Evolutionary conservation across 2,329 filamentous ascomycete species (phyloP).

Genomic region (Pseudogymnoascus sp.): DNA sequence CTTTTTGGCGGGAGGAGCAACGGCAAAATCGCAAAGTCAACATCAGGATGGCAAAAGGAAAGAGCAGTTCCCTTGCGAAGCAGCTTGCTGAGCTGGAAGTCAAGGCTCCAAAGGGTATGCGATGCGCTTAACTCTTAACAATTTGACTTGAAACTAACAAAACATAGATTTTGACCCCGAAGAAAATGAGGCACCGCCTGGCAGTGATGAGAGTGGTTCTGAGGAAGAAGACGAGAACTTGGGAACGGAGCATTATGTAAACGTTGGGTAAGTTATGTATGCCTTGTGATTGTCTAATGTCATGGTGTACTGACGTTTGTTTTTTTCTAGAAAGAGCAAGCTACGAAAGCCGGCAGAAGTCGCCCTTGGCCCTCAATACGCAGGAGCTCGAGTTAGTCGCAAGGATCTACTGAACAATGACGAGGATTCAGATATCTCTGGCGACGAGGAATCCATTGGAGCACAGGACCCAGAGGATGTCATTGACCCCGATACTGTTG

Average conservation of each 20-base stretch:
- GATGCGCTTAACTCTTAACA: background rate
- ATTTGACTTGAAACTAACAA: conserved; percentile 2
- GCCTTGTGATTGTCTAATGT: conserved; percentile 11
- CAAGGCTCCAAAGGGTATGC: conserved; percentile 49
- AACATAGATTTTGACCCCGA: conserved; percentile 34
- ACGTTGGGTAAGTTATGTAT: conserved; percentile 50
- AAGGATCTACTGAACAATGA: conserved; percentile 51
- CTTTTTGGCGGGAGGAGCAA: conserved; percentile 6
- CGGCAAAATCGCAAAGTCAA: background rate
- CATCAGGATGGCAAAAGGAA: conserved; percentile 42
- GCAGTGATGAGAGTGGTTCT: conserved; percentile 36
- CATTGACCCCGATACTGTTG: conserved; percentile 45
- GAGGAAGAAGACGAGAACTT: conserved; percentile 46
- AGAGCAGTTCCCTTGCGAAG: conserved; percentile 42
- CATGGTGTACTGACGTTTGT: conserved; percentile 6
- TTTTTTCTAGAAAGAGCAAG: conserved; percentile 61
- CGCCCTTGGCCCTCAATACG: conserved; percentile 70
- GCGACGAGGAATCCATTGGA: conserved; percentile 38
- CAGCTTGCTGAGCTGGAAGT: conserved; percentile 56
- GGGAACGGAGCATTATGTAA: conserved; percentile 80
- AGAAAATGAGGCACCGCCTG: conserved; percentile 23
- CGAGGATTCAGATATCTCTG: conserved; percentile 40
- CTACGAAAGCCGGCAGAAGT: conserved; percentile 65
- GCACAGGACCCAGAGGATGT: conserved; percentile 30
- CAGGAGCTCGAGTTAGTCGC: conserved; percentile 67